These are phyloP conservation scores for Phytophthora ohioensis DNA, from an alignment of 352 stramenopile genomes.

Conservation along the genomic window DNA sequence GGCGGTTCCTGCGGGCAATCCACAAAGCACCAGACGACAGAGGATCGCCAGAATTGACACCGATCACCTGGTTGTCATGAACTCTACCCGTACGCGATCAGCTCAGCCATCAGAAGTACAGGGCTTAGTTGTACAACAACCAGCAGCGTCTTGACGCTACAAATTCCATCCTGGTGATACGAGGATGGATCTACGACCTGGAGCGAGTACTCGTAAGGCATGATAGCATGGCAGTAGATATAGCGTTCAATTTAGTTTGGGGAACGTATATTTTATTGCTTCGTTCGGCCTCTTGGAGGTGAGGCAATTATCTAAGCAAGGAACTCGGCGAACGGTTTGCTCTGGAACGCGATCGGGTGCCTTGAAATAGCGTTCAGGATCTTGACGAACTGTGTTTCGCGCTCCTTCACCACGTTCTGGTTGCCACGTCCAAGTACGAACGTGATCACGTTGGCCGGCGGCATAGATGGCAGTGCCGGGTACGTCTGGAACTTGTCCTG, in stretches of 20 bases:
- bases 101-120: slow-evolving; percentile 1
- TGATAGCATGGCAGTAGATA: no score
- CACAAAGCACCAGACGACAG: slow-evolving; percentile 23
- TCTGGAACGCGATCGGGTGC: slow-evolving; percentile 63
- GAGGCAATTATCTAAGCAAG: slow-evolving; percentile 39
- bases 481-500: slow-evolving; percentile 68
- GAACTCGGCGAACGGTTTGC: slow-evolving; percentile 56
- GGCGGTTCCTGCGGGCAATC: slow-evolving; percentile 17
- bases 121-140: background rate
- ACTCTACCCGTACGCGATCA: background rate
- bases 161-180: background rate
- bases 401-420: slow-evolving; percentile 62
- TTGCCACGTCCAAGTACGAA: slow-evolving; percentile 59
- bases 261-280: slow-evolving; percentile 16
- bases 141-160: background rate
- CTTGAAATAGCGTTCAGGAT: slow-evolving; percentile 71
- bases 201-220: no score
- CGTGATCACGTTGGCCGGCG: slow-evolving; percentile 49
- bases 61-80: background rate
- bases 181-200: no score
- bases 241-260: background rate
- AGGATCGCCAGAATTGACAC: slow-evolving; percentile 1
- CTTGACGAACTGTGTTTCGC: slow-evolving; percentile 64
- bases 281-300: slow-evolving; percentile 10
- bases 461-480: slow-evolving; percentile 65